These are phyloP conservation scores for Hexamita inflata DNA, from an alignment of 208 protist species.

Conservation along the genomic window DNA sequence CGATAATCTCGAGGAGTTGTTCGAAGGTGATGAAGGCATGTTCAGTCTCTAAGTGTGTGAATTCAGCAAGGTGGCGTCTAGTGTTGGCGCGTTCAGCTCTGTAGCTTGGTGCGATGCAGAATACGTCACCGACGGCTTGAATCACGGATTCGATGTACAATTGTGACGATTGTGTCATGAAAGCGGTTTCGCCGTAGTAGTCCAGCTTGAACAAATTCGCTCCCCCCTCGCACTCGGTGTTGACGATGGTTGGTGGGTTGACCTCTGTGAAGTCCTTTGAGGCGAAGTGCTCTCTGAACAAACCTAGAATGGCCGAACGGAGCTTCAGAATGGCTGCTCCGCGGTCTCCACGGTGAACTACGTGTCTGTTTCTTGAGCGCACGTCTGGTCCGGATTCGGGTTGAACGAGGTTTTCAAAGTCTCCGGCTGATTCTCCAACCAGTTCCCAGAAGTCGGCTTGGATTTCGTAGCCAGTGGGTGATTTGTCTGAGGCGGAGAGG, in stretches of 20 bases:
- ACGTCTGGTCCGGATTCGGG: conserved; percentile 62
- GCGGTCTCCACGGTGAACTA: conserved; percentile 70
- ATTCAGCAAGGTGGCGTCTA: conserved; percentile 87
- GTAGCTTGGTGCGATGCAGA: conserved; percentile 80
- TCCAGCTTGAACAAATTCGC: conserved; percentile 87
- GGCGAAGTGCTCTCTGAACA: conserved; percentile 83
- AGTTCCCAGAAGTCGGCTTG: conserved; percentile 56
- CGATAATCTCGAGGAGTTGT: conserved; percentile 67
- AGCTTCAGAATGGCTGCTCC: conserved; percentile 66
- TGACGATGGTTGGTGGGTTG: conserved; percentile 82
- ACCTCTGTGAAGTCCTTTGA: conserved; percentile 70
- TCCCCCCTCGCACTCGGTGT: conserved; percentile 88
- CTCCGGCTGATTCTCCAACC: conserved; percentile 45
- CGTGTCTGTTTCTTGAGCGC: conserved; percentile 75
- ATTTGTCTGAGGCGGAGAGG: conserved; percentile 58
- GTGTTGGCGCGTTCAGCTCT: conserved; percentile 90
- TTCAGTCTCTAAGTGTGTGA: conserved; percentile 89
- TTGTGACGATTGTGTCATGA: conserved; percentile 92
- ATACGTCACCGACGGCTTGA: conserved; percentile 77
- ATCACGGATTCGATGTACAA: conserved; percentile 89
- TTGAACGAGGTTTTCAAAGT: conserved; percentile 51
- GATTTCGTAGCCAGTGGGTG: conserved; percentile 55
- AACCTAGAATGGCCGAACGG: conserved; percentile 62
- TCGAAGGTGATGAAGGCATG: conserved; percentile 84
- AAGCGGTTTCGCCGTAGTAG: conserved; percentile 84